Conservation (phyloP, 352 stramenopile genomes). For the Pythium insidiosum region DNA sequence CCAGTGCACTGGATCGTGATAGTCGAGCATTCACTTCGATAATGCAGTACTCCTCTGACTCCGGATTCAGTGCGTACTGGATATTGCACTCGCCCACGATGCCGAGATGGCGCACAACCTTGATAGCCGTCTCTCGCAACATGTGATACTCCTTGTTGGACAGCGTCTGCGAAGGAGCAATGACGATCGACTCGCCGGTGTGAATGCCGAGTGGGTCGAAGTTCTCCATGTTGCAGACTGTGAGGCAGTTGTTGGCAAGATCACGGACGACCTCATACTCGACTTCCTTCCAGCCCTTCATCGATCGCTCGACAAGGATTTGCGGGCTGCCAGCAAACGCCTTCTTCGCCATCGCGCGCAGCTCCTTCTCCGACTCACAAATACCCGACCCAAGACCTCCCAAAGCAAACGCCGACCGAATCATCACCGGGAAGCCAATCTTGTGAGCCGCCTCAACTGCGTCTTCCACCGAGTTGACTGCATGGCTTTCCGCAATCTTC, state of each 20-base stretch:
- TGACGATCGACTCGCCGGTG: conserved; percentile 92
- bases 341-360: conserved; percentile 55
- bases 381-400: conserved; percentile 96
- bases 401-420: conserved; percentile 96
- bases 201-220: conserved; percentile 92
- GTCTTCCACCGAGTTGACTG: conserved; percentile 89
- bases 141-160: conserved; percentile 94
- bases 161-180: conserved; percentile 91
- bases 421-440: conserved; percentile 97
- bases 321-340: conserved; percentile 72
- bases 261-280: conserved; percentile 95
- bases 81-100: conserved; percentile 97
- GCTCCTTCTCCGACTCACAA: conserved; percentile 84
- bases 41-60: conserved; percentile 87
- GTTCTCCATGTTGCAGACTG: conserved; percentile 96
- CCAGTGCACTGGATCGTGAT: conserved; percentile 89
- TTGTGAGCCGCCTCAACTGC: conserved; percentile 89
- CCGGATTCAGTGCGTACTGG: conserved; percentile 90
- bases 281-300: conserved; percentile 97
- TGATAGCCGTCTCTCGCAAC: conserved; percentile 83
- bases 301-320: conserved; percentile 97
- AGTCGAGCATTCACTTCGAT: conserved; percentile 94
- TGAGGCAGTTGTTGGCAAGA: conserved; percentile 92
- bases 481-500: conserved; percentile 92
- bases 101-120: conserved; percentile 91